phyloP scores from a whole-genome alignment of 1,284 basidiomycete genomes.

The Tausonia pullulans region DNA sequence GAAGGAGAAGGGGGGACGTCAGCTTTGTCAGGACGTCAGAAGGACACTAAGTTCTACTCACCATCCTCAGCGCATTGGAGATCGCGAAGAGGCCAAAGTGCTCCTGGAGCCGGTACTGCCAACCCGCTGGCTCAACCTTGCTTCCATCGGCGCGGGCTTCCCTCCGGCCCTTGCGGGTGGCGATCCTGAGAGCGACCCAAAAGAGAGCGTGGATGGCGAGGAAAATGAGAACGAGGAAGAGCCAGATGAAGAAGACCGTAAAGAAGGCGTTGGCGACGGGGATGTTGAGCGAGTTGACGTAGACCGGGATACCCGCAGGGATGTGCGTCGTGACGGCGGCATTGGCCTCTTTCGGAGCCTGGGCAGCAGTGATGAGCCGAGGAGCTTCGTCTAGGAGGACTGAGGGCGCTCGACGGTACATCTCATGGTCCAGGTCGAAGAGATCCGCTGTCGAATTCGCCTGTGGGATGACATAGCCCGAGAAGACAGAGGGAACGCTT shows the following conservation, averaged over 20 bases:
- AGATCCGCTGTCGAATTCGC: slow-evolving; percentile 22
- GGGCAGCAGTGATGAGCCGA: too few species aligned
- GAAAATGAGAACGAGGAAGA: slow-evolving; percentile 52
- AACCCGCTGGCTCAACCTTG: slow-evolving; percentile 24
- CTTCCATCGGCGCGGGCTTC: slow-evolving; percentile 26
- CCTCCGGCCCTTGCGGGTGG: not conserved
- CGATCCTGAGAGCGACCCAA: slow-evolving; percentile 38
- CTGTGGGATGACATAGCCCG: slow-evolving; percentile 19
- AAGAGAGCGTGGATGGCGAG: slow-evolving; percentile 44
- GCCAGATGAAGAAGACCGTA: slow-evolving; percentile 59
- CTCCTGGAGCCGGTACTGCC: slow-evolving; percentile 39
- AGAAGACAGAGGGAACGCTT: not conserved
- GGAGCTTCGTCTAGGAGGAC: too few species aligned
- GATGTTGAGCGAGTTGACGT: slow-evolving; percentile 59
- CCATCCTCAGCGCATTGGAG: slow-evolving; percentile 34
- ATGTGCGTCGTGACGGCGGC: slow-evolving; percentile 28
- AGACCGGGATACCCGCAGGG: slow-evolving; percentile 67
- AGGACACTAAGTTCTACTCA: slow-evolving; percentile 31
- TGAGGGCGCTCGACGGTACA: too few species aligned
- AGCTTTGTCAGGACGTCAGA: not conserved
- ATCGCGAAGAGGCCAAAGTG: slow-evolving; percentile 25
- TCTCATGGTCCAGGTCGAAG: too few species aligned
- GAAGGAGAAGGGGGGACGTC: not conserved
- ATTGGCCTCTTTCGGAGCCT: too few species aligned
- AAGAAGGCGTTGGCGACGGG: slow-evolving; percentile 71